A percentile compares a stretch with the other conserved stretches of the same genome.
phyloP scores from a whole-genome alignment of 441 rosid genomes.

The Hura crepitans region DNA sequence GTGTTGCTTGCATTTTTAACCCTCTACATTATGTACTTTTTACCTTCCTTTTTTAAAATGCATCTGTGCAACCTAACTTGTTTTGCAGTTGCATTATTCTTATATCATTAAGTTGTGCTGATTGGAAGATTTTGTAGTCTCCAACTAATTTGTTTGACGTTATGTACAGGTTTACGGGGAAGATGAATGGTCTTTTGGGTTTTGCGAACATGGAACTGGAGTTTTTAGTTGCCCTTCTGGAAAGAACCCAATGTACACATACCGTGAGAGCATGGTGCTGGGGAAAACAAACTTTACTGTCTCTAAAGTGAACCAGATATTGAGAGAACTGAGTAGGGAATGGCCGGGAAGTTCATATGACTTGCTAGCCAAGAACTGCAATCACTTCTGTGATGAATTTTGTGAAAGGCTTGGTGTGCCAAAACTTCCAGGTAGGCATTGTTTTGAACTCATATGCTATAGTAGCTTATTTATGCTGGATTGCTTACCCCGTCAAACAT shows the following conservation, averaged over 20 bases:
- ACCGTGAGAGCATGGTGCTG: constrained; percentile 71
- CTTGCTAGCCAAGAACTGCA: constrained; percentile 83
- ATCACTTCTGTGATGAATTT: constrained; percentile 91
- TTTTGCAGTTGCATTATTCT: neutral
- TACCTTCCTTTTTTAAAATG: neutral
- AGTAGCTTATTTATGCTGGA: neutral
- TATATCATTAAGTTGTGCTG: constrained; percentile 8
- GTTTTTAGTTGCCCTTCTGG: constrained; percentile 85
- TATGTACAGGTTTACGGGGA: constrained; percentile 68
- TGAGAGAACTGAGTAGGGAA: constrained; percentile 81
- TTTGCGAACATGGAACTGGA: constrained; percentile 90
- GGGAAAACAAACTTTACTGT: constrained; percentile 61
- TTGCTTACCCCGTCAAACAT: constrained; percentile 8
- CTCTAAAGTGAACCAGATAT: constrained; percentile 70
- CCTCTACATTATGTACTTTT: neutral
- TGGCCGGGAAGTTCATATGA: constrained; percentile 88
- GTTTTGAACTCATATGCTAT: constrained; percentile 14
- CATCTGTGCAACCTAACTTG: neutral
- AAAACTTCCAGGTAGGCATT: constrained; percentile 75
- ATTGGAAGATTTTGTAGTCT: neutral
- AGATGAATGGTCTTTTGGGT: constrained; percentile 98
- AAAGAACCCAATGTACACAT: constrained; percentile 91
- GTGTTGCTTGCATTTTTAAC: neutral
- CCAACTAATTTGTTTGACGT: constrained; percentile 16
- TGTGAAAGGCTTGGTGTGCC: constrained; percentile 85